Base-by-base conservation (phyloP, 257 asterid species). In the Mentha longifolia region DNA sequence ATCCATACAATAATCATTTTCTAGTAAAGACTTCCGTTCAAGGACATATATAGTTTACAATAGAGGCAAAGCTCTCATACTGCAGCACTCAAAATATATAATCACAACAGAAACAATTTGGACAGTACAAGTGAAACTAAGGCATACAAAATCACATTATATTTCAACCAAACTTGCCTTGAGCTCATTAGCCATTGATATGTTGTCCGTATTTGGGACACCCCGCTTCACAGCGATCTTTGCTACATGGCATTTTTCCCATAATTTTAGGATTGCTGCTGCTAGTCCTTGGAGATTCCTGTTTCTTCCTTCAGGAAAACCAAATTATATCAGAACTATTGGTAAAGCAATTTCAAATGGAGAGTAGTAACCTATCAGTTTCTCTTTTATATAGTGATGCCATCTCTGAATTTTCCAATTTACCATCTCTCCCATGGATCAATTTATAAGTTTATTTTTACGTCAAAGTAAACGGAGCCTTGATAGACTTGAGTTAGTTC, bases 161-260 rank as follows among this genome's bases (percentile, higher is more conserved):
- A 60, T 67, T 37, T 61, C 61, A 41, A 58, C 51, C 55, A 73
- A 33, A 80, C 94, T 80, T 86, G 82, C 98, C 96, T 94, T 94
- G 66, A 91, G 96, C 77, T 94, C 97, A 70, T 75, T 43, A 25
- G 97, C 99, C 99, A 89, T 94, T 82, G 82, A 93, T 80, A 85
- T 87, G 61, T 94, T 89, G 81, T 88, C 88, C 5, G 96, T 88
- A 85, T 94, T 94, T 51, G 82, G 99, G 74, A 83, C 70, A 66
- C 99, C 98, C 90, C 89, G 89, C 76, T 94, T 94, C 77, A 94
- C 16, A 82, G 98, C 96, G 74, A 94, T 88, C 85, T 94, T 94
- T 80, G 95, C 97, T 63, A 94, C 91, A 61, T 91, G 97, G 74
- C 95, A 86, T 79, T 87, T 91, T 85, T 83, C 98, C 98, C 97